A percentile compares a stretch with the other conserved stretches of the same genome.
Evolutionary conservation across 352 stramenopile species (phyloP).

Genomic region (Phytophthora megakarya): DNA sequence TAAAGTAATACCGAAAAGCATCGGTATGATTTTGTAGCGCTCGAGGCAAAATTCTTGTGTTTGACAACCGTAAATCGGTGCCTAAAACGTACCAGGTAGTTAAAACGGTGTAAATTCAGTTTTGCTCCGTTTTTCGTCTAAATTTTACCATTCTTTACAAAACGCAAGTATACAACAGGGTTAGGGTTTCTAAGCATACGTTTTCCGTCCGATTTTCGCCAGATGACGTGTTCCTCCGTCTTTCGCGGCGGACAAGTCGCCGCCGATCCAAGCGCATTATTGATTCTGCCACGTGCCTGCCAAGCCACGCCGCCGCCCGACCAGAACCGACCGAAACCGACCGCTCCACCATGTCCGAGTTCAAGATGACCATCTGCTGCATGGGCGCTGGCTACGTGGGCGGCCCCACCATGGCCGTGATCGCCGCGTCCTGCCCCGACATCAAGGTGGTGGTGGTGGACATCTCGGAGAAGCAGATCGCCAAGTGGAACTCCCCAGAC

Average conservation of each 20-base stretch:
- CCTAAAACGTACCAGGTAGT: too few species aligned
- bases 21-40: too few species aligned
- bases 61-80: too few species aligned
- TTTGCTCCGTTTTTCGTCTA: too few species aligned
- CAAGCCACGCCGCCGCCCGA: conserved; percentile 1
- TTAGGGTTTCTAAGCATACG: too few species aligned
- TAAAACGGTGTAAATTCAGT: too few species aligned
- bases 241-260: background rate
- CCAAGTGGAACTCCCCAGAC: conserved; percentile 96
- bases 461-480: conserved; percentile 95
- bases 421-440: conserved; percentile 96
- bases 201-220: background rate
- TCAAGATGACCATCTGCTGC: conserved; percentile 94
- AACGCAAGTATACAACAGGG: too few species aligned
- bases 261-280: conserved; percentile 20
- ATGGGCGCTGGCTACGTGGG: conserved; percentile 99
- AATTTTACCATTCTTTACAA: too few species aligned
- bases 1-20: too few species aligned
- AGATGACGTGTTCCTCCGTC: background rate
- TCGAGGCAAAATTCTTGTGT: too few species aligned
- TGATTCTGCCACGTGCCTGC: conserved; percentile 31
- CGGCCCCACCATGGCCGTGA: conserved; percentile 99
- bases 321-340: conserved; percentile 5
- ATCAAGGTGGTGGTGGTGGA: conserved; percentile 98
- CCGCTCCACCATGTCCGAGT: conserved; percentile 36